A percentile compares a stretch with the other conserved stretches of the same genome.
Conservation (phyloP, 129 eudicot genomes). For the Sambucus nigra region DNA sequence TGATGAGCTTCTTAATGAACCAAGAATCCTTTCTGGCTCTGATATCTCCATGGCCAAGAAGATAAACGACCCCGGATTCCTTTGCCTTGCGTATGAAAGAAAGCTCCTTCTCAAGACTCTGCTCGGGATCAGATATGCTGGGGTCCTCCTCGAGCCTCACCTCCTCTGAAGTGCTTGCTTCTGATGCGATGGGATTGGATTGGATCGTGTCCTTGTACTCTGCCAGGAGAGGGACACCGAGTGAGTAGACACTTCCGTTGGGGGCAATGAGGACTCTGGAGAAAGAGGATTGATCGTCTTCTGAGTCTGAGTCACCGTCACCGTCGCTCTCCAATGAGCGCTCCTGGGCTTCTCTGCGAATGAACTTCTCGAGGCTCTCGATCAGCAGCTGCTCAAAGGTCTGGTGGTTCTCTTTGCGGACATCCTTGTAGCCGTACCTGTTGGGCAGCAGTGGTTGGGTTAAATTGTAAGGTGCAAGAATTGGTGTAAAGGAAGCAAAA, state of each 20-base stretch:
- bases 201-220: constrained; percentile 30
- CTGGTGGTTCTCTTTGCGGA: constrained; percentile 87
- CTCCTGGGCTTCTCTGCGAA: constrained; percentile 95
- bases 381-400: constrained; percentile 81
- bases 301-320: constrained; percentile 49
- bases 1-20: constrained; percentile 76
- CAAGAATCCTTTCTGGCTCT: constrained; percentile 91
- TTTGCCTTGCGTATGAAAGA: constrained; percentile 73
- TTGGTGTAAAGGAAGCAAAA: neutral
- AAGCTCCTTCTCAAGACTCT: constrained; percentile 81
- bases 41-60: constrained; percentile 90
- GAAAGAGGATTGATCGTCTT: constrained; percentile 35
- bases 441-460: neutral
- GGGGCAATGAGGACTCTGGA: constrained; percentile 53
- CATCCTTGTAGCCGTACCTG: constrained; percentile 99
- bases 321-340: constrained; percentile 82
- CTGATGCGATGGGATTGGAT: constrained; percentile 31
- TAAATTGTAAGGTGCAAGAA: neutral
- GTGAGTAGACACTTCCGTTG: constrained; percentile 61
- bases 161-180: constrained; percentile 51
- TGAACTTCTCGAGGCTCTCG: constrained; percentile 93
- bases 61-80: constrained; percentile 93
- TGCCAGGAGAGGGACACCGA: constrained; percentile 65
- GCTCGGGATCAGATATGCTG: constrained; percentile 36
- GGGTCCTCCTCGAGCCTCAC: constrained; percentile 20